phyloP scores from a whole-genome alignment of 305 asterid species.

The Caryopteris hybrid region DNA sequence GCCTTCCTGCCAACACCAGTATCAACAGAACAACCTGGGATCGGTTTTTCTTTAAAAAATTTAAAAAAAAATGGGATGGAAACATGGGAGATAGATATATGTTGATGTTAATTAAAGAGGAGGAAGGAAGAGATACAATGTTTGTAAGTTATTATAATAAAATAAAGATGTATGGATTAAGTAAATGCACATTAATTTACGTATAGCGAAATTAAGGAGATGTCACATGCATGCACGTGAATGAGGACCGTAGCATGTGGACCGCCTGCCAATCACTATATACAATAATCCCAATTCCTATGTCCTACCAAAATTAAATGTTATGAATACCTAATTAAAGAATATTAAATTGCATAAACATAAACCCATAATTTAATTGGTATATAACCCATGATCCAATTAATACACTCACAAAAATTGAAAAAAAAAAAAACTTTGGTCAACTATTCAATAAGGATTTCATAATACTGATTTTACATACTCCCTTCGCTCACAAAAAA shows the following conservation, averaged over 20 bases:
- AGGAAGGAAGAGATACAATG: too few species aligned
- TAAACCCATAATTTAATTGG: background rate
- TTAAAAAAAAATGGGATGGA: too few species aligned
- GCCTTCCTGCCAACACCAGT: too few species aligned
- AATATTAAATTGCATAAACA: background rate
- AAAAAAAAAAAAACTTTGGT: background rate
- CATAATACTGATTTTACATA: too few species aligned
- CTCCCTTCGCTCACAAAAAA: too few species aligned
- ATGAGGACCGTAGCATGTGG: conserved; percentile 54
- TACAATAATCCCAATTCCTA: conserved; percentile 13
- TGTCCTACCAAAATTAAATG: background rate
- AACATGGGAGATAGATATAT: too few species aligned
- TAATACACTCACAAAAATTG: background rate
- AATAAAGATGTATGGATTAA: conserved; percentile 2
- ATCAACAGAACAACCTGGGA: too few species aligned
- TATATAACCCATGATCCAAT: background rate
- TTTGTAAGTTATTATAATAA: too few species aligned
- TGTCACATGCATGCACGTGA: conserved; percentile 68
- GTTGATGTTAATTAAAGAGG: too few species aligned
- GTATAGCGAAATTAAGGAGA: conserved; percentile 26
- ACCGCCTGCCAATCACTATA: conserved; percentile 28
- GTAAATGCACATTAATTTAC: conserved; percentile 22
- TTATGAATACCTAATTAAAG: background rate
- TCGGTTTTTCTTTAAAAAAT: too few species aligned
- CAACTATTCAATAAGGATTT: background rate